Base-by-base conservation (phyloP, 345 rosid species). In the Syzygium jambos region DNA sequence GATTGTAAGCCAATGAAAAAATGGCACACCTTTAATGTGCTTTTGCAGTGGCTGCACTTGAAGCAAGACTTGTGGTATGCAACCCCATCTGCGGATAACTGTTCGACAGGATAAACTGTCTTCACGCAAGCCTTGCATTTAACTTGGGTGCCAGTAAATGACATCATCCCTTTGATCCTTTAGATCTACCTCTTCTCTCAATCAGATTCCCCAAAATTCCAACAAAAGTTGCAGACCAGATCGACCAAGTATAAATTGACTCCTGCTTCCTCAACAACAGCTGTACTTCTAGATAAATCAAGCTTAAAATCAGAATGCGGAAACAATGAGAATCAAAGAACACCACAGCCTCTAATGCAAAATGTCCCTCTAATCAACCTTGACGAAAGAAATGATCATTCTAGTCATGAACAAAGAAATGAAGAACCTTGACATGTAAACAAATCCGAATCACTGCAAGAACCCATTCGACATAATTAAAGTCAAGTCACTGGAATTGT, bases 81-180 rank as follows among this genome's bases (percentile, higher is more conserved):
- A 84, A 96, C 91, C 65, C 99, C 99, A 89, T 98, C 99, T 0
- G 98, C 98, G 21, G 99, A 95, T 54, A 96, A 90, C 87, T 95
- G 96, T 87, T 98, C 99, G 87, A 98, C 94, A 2, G 98, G 97
- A 88, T 98, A 98, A 85, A 98, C 99, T 16, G 99, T 98, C 96
- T 96, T 98, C 89, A 93, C 98, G 68, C 99, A 98, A 51, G 96
- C 96, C 93, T 93, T 96, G 93, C 99, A 98, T 92, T 96, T 98
- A 93, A 96, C 94, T 88, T 94, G 98, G 73, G 99, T 98, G 85
- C 99, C 99, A 17, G 91, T 93, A 90, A 98, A 98, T 88, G 99
- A 95, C 99, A 98, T 98, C 99, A 98, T 98, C 22, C 49, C 34
- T 84, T 34, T 34, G 25, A 73, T 73, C 80, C 80, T 73, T 73